A percentile compares a stretch with the other conserved stretches of the same genome.
These are phyloP conservation scores for Trametes cinnabarina DNA, from an alignment of 768 basidiomycete species.

Conservation along the genomic window DNA sequence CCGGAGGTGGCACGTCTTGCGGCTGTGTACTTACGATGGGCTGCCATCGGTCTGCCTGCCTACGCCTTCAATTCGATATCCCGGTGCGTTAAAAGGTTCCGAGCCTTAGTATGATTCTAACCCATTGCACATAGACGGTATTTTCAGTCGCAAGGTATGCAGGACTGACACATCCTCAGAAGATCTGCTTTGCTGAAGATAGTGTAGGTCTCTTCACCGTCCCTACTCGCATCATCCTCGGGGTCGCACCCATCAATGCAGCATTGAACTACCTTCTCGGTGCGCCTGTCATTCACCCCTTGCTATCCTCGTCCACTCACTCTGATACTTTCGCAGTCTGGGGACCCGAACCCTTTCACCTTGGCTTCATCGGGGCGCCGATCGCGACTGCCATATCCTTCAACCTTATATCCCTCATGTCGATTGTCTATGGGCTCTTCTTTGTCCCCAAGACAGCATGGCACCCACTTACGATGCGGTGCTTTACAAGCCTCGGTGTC, in stretches of 20 bases:
- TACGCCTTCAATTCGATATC: slow-evolving; percentile 58
- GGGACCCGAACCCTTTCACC: slow-evolving; percentile 73
- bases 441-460: slow-evolving; percentile 74
- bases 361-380: slow-evolving; percentile 93
- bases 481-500: slow-evolving; percentile 66
- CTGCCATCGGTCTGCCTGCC: slow-evolving; percentile 78
- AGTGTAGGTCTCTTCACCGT: slow-evolving; percentile 69
- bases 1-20: slow-evolving; percentile 82
- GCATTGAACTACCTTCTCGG: slow-evolving; percentile 84
- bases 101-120: not conserved
- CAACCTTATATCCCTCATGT: slow-evolving; percentile 72
- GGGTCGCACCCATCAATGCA: slow-evolving; percentile 85
- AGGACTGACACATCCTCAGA: not conserved
- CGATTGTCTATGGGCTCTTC: slow-evolving; percentile 60
- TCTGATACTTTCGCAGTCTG: slow-evolving; percentile 48
- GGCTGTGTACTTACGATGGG: slow-evolving; percentile 69
- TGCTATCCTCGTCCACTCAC: not conserved
- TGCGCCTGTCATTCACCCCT: slow-evolving; percentile 27
- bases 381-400: slow-evolving; percentile 86
- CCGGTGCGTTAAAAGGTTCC: too few relatives aligned
- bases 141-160: slow-evolving; percentile 76
- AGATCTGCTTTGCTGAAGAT: not conserved
- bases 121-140: slow-evolving; percentile 46
- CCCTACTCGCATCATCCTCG: slow-evolving; percentile 78
- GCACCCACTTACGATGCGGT: slow-evolving; percentile 65